Evolutionary conservation across 225 moss, liverwort and hornwort genomes (phyloP).

Genomic region (Ulota crispa): DNA sequence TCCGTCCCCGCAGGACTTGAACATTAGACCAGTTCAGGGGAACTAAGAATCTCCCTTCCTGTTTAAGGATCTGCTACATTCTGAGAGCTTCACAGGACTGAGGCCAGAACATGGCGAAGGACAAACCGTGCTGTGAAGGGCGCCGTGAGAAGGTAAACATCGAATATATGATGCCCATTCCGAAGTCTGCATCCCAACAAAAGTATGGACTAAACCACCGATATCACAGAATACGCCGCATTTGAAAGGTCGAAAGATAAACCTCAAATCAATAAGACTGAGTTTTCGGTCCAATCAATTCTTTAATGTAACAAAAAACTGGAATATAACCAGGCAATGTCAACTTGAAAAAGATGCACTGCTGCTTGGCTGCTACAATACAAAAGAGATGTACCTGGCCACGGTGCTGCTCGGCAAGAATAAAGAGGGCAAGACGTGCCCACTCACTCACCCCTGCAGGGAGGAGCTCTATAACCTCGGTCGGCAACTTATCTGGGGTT

Average conservation of each 20-base stretch:
- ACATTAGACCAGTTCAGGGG: background rate
- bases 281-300: background rate
- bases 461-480: slow-evolving; percentile 63
- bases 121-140: slow-evolving; percentile 84
- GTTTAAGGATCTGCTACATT: background rate
- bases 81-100: slow-evolving; percentile 3
- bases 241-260: background rate
- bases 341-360: background rate
- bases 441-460: slow-evolving; percentile 83
- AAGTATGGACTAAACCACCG: background rate
- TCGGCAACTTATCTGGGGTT: slow-evolving; percentile 79
- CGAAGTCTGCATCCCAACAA: slow-evolving; percentile 61
- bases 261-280: background rate
- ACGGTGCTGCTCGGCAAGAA: slow-evolving; percentile 81
- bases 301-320: background rate
- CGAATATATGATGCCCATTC: slow-evolving; percentile 89
- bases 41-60: background rate
- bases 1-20: slow-evolving; percentile 3
- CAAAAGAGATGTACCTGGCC: slow-evolving; percentile 55
- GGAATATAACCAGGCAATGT: background rate
- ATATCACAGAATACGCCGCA: background rate
- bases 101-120: background rate
- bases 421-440: slow-evolving; percentile 88
- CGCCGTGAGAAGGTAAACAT: slow-evolving; percentile 67
- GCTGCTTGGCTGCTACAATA: slow-evolving; percentile 8